Percentiles rank a stretch among this genome's conserved stretches.
Evolutionary conservation across 164 flowering plant species (phyloP).

Genomic region (Tinospora cordifolia): DNA sequence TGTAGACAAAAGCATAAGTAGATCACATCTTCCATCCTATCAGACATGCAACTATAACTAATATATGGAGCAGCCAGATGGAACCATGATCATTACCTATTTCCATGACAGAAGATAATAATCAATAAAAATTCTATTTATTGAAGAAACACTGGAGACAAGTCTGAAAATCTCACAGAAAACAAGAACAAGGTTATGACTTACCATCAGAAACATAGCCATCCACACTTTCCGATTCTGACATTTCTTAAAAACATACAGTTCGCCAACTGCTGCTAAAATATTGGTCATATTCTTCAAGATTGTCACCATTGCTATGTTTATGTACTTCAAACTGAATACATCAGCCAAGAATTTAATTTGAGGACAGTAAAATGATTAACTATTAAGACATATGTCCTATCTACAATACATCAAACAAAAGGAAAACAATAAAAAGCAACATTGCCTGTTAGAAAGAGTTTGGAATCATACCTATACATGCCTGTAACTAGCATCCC

Average conservation of each 20-base stretch:
- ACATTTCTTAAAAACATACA: slow-evolving; percentile 54
- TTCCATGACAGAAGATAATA: neutral
- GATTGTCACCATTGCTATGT: slow-evolving; percentile 86
- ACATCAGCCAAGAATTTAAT: slow-evolving; percentile 1
- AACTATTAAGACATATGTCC: neutral
- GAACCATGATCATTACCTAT: neutral
- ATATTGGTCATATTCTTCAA: slow-evolving; percentile 82
- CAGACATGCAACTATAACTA: too few species aligned
- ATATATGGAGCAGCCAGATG: too few species aligned
- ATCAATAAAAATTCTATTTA: neutral
- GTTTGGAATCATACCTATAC: slow-evolving; percentile 26
- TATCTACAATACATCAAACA: neutral
- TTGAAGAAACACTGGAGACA: neutral
- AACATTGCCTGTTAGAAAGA: neutral
- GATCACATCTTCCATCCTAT: too few species aligned
- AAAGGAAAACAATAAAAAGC: neutral
- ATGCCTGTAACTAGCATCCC: slow-evolving; percentile 88
- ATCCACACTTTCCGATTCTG: slow-evolving; percentile 78
- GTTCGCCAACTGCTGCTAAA: slow-evolving; percentile 67
- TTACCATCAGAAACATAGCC: slow-evolving; percentile 80
- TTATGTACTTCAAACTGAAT: slow-evolving; percentile 72
- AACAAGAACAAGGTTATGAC: neutral
- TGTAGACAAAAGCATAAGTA: too few species aligned
- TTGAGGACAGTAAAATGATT: neutral
- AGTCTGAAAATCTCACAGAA: neutral